Conservation (phyloP, 2,329 filamentous ascomycete genomes). For the Penicillium verrucosum region DNA sequence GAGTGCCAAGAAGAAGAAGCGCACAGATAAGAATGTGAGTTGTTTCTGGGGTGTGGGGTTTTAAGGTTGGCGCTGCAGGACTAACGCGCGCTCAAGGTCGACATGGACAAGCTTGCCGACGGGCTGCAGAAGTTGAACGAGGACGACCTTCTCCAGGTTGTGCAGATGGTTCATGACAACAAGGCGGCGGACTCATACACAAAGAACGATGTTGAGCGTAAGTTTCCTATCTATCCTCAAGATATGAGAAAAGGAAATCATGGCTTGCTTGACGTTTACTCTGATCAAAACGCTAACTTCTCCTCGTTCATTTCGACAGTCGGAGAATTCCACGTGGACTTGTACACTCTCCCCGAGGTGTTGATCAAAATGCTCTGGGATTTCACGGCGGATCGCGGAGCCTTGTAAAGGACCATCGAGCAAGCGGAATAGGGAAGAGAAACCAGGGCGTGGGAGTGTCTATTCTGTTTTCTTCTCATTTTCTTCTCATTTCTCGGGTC, state of each 20-base stretch:
- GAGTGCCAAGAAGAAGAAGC: constrained; percentile 72
- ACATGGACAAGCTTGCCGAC: constrained; percentile 96
- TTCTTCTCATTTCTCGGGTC: constrained; percentile 4
- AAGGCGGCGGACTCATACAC: constrained; percentile 93
- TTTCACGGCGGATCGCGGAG: constrained; percentile 57
- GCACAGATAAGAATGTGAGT: constrained; percentile 58
- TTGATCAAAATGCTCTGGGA: constrained; percentile 96
- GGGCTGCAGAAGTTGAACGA: constrained; percentile 83
- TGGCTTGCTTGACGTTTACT: not conserved
- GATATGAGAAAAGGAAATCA: not conserved
- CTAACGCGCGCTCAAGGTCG: constrained; percentile 49
- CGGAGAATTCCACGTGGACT: constrained; percentile 95
- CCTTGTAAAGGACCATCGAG: constrained; percentile 24
- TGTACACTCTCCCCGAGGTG: constrained; percentile 90
- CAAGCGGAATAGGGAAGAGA: not conserved
- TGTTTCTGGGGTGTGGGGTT: too few relatives aligned
- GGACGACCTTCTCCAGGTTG: constrained; percentile 89
- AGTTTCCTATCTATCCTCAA: constrained; percentile 43
- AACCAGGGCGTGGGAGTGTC: not conserved
- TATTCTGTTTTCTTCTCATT: constrained; percentile 8
- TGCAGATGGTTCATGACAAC: constrained; percentile 97
- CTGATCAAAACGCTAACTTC: constrained; percentile 17
- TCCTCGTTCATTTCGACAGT: constrained; percentile 52
- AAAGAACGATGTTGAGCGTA: constrained; percentile 94
- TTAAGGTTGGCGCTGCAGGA: not conserved